These are phyloP conservation scores for Fraxinus greggii DNA, from an alignment of 305 asterid species.

Conservation along the genomic window DNA sequence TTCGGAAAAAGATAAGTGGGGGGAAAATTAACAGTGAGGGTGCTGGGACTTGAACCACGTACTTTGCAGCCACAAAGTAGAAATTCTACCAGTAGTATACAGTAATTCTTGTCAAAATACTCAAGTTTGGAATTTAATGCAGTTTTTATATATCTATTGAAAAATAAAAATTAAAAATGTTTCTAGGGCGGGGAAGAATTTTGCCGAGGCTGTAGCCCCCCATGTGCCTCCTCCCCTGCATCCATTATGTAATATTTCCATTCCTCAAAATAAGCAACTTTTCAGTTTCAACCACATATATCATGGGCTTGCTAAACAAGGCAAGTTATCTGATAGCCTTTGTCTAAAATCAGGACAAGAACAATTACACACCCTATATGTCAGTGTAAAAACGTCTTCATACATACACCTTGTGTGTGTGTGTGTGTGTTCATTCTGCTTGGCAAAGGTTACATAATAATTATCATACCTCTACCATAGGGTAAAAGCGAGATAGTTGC, in stretches of 20 bases:
- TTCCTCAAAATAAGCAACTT: neutral
- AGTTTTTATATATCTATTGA: neutral
- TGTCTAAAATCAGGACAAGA: neutral
- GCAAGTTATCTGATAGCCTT: neutral
- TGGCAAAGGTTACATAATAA: neutral
- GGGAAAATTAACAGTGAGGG: neutral
- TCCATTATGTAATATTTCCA: neutral
- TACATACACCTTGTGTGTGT: neutral
- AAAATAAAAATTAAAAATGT: neutral
- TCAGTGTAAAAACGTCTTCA: neutral
- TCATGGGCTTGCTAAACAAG: neutral
- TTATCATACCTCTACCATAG: slow-evolving; percentile 77
- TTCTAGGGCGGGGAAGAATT: neutral
- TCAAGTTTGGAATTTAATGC: neutral
- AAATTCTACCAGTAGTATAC: neutral
- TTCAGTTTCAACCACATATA: neutral
- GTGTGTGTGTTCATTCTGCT: neutral
- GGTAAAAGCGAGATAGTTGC: slow-evolving; percentile 96
- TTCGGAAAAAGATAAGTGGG: neutral
- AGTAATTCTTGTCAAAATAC: neutral
- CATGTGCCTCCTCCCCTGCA: neutral
- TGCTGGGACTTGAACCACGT: neutral
- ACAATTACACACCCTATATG: neutral
- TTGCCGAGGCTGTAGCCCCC: neutral
- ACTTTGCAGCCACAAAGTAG: neutral